These are phyloP conservation scores for Moelleriella libera DNA, from an alignment of 2,329 filamentous ascomycete genomes.

Conservation along the genomic window DNA sequence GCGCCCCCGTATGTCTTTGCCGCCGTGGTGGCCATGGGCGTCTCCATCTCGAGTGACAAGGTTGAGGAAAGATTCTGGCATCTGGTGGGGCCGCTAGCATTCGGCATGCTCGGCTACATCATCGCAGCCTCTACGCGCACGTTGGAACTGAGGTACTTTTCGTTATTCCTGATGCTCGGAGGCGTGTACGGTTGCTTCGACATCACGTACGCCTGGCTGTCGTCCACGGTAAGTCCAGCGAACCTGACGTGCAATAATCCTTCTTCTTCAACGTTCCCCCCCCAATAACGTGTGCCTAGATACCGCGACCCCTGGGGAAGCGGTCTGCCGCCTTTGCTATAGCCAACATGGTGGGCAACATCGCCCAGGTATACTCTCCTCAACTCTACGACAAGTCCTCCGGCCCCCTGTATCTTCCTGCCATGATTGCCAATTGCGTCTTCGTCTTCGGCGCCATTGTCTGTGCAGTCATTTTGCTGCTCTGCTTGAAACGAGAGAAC, in stretches of 20 bases:
- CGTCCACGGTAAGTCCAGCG: constrained; percentile 2
- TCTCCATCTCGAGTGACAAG: constrained; percentile 56
- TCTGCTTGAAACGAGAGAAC: constrained; percentile 3
- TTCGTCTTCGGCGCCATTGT: constrained; percentile 1
- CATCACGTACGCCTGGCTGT: constrained; percentile 3
- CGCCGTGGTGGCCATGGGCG: constrained; percentile 45
- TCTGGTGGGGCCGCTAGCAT: constrained; percentile 44
- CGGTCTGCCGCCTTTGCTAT: constrained; percentile 3
- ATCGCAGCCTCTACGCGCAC: constrained; percentile 45
- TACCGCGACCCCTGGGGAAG: constrained; percentile 3
- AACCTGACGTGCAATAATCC: background rate
- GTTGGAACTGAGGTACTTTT: constrained; percentile 1
- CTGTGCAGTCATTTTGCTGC: background rate
- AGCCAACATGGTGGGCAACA: constrained; percentile 4
- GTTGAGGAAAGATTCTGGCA: constrained; percentile 60
- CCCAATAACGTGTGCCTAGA: background rate
- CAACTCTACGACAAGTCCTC: constrained; percentile 2
- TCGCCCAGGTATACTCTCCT: constrained; percentile 4
- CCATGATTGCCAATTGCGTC: constrained; percentile 4
- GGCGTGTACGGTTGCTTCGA: constrained; percentile 4
- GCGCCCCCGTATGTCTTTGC: constrained; percentile 51
- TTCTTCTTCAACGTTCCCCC: background rate
- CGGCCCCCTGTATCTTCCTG: constrained; percentile 2
- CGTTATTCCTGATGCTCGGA: constrained; percentile 4
- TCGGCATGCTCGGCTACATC: constrained; percentile 52